A percentile compares a stretch with the other conserved stretches of the same genome.
These are phyloP conservation scores for Trichoderma polysporum DNA, from an alignment of 2,329 filamentous ascomycete species.

Conservation along the genomic window DNA sequence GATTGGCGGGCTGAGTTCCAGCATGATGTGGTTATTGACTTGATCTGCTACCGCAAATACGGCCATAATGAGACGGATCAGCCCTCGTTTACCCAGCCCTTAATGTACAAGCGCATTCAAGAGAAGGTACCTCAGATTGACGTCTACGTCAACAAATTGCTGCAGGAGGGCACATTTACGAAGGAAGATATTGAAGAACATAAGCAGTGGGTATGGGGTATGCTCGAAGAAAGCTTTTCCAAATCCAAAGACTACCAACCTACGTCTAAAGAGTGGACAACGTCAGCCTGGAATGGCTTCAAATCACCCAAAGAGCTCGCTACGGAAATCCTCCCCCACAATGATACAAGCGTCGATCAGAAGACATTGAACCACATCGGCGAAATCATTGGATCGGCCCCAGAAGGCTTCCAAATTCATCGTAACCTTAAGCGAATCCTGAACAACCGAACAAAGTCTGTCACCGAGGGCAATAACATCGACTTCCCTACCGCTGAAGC, in stretches of 20 bases:
- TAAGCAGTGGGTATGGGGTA: conserved; percentile 99
- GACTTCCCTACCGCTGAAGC: conserved; percentile 98
- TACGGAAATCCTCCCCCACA: conserved; percentile 88
- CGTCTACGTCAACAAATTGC: conserved; percentile 86
- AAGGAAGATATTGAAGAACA: conserved; percentile 98
- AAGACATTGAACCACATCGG: conserved; percentile 79
- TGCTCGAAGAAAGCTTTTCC: conserved; percentile 96
- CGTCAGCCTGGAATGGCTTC: conserved; percentile 98
- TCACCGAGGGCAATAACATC: conserved; percentile 88
- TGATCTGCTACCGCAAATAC: conserved; percentile 98
- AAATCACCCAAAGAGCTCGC: conserved; percentile 98
- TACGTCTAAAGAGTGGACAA: conserved; percentile 96
- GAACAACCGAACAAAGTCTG: conserved; percentile 82
- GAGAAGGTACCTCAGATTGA: conserved; percentile 82
- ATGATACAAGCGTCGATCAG: conserved; percentile 75
- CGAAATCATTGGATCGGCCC: conserved; percentile 71
- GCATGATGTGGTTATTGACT: conserved; percentile 95
- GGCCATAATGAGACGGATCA: conserved; percentile 99
- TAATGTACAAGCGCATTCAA: conserved; percentile 99
- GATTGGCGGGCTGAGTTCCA: conserved; percentile 99
- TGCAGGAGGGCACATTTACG: conserved; percentile 90
- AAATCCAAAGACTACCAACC: conserved; percentile 98
- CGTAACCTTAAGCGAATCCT: conserved; percentile 98
- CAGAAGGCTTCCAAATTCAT: conserved; percentile 86
- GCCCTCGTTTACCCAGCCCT: conserved; percentile 97